Percentiles rank a stretch among this genome's conserved stretches.
Conservation (phyloP, 2,329 filamentous ascomycete species). For the Ilyonectria mors-panacis region DNA sequence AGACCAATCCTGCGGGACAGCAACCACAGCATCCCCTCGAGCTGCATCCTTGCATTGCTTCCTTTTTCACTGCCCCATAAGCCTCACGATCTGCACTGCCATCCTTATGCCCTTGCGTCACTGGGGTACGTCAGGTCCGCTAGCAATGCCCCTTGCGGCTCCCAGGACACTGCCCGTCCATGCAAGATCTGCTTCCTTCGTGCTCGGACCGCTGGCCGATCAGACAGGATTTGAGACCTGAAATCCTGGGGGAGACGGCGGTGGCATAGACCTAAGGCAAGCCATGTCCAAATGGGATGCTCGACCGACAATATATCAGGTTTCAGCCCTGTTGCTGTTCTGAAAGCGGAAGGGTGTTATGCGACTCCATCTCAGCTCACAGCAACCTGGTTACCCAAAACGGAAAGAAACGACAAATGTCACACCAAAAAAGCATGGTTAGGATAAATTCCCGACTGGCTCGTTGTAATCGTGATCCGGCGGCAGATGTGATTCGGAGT, state of each 20-base stretch:
- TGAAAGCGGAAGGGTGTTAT: background rate
- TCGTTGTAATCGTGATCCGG: constrained; percentile 15
- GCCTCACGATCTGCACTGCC: constrained; percentile 10
- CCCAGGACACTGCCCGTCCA: constrained; percentile 7
- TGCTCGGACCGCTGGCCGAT: constrained; percentile 12
- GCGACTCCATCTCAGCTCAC: background rate
- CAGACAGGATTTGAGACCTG: constrained; percentile 11
- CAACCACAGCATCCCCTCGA: background rate
- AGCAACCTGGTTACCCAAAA: constrained; percentile 15
- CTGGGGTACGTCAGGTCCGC: background rate
- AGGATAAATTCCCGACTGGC: constrained; percentile 38
- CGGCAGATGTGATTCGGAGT: constrained; percentile 20
- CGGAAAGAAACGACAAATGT: constrained; percentile 11
- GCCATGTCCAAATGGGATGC: constrained; percentile 1
- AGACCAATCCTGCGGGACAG: background rate
- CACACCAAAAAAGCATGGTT: constrained; percentile 18
- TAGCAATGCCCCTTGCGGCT: background rate
- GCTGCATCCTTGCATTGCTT: background rate
- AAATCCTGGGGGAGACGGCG: background rate
- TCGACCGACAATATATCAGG: background rate
- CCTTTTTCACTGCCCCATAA: background rate
- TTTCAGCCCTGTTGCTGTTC: constrained; percentile 14
- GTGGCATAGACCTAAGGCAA: background rate
- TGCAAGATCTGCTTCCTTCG: constrained; percentile 10
- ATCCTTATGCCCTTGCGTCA: constrained; percentile 8